Conservation (phyloP, 441 rosid genomes). For the Populus hybrid region DNA sequence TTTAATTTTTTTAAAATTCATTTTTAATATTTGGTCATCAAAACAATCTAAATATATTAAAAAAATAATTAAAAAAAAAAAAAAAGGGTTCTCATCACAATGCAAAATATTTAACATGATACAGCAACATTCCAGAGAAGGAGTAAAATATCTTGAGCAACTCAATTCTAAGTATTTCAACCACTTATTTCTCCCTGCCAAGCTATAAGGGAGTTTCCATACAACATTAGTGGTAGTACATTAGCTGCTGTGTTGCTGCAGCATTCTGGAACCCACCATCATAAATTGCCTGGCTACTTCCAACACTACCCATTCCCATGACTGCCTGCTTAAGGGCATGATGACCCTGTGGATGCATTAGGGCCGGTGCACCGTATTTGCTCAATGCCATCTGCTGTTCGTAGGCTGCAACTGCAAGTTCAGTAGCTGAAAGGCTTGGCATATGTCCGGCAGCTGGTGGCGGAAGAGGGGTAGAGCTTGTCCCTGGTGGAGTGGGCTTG, state of each 20-base stretch:
- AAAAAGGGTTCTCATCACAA: too few relatives aligned
- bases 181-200: constrained; percentile 23
- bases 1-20: too few relatives aligned
- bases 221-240: constrained; percentile 56
- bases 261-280: constrained; percentile 62
- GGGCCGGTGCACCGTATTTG: constrained; percentile 52
- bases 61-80: too few relatives aligned
- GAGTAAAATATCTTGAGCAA: neutral
- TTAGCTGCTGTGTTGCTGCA: constrained; percentile 66
- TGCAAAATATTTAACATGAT: neutral
- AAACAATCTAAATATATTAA: too few relatives aligned
- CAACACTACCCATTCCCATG: constrained; percentile 57
- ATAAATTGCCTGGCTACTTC: constrained; percentile 58
- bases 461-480: constrained; percentile 65
- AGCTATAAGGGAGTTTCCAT: neutral
- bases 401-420: constrained; percentile 47
- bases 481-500: constrained; percentile 80
- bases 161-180: neutral
- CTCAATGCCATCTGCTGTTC: constrained; percentile 61
- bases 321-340: constrained; percentile 63
- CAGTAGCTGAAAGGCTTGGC: constrained; percentile 48
- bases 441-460: constrained; percentile 49
- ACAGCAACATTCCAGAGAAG: neutral
- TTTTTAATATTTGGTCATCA: too few relatives aligned
- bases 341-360: constrained; percentile 70